Evolutionary conservation across 768 basidiomycete genomes (phyloP), one percentile per base, ranked within the genome.

Genomic region (Lactifluus piperatus): DNA sequence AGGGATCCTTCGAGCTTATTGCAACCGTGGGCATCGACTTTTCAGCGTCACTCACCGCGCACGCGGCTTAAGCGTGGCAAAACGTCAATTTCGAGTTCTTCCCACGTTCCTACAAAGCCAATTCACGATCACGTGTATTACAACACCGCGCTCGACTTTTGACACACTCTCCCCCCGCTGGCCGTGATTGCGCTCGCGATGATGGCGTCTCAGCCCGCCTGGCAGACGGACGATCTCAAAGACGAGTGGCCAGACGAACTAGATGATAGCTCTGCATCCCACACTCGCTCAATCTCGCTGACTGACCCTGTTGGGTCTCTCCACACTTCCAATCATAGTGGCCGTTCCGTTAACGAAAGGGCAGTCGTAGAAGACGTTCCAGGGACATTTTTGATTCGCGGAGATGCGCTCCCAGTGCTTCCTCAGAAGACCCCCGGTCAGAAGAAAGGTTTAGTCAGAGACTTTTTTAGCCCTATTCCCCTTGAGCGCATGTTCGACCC

Each of bases 401-500:
- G 88, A 63, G 87, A 88, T 63, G 74, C 83, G 36, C 80, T 79
- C 5, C 68, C 75, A 5, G 80, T 82, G 0, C 67, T 87, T 44
- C 70, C 86, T 18, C 82, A 83, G 51, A 84, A 82, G 67, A 86
- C 86, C 10, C 86, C 86, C 9, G 84, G 81, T 24, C 74, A 75
- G 44, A 83, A 82, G 69, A 85, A 82, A 60, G 73, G 75, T n/a
- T 66, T 74, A 39, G 79, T 84, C 47, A 91, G 88, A 72, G 84
- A 88, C 71, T 82, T 97, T 68, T 97, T 97, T 75, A 91, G 85
- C 56, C 91, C 92, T 0, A 70, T 93, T 54, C 85, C 86, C 26
- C 77, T 97, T 9, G 93, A 97, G 72, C 81, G 79, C 56, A 92
- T 97, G 90, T 97, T 95, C 64, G 89, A 94, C 62, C 94, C 94